A percentile compares a stretch with the other conserved stretches of the same genome.
Conservation (phyloP, 352 stramenopile species). For the Globisporangium iwayamae region DNA sequence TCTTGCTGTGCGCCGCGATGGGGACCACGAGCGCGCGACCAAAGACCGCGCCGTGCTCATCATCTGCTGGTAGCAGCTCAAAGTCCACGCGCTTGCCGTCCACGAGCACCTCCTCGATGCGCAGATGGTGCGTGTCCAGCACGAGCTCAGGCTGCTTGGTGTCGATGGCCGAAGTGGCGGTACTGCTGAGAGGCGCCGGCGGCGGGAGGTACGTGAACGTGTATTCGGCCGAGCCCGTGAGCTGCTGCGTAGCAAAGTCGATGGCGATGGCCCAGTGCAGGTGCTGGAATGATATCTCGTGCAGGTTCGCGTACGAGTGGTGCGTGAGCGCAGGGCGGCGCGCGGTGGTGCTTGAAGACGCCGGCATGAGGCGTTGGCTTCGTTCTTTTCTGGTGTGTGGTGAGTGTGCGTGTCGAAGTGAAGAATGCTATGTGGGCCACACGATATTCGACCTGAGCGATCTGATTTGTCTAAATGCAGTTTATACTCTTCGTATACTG, state of each 20-base stretch:
- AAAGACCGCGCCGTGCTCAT: constrained; percentile 30
- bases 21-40: constrained; percentile 56
- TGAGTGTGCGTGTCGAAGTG: no score
- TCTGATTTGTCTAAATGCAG: no score
- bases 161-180: no score
- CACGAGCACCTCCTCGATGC: constrained; percentile 56
- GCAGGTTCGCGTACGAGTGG: constrained; percentile 87
- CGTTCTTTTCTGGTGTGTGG: no score
- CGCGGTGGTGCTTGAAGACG: neutral
- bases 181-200: neutral
- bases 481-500: no score
- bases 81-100: constrained; percentile 27
- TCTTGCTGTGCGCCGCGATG: constrained; percentile 34
- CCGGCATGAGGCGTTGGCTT: no score
- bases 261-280: constrained; percentile 82
- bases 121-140: constrained; percentile 86
- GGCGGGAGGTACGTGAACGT: constrained; percentile 41
- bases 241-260: constrained; percentile 76
- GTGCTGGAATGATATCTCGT: constrained; percentile 78
- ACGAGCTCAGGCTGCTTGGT: constrained; percentile 32
- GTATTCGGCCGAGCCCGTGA: constrained; percentile 77
- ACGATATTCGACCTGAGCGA: no score
- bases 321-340: constrained; percentile 22
- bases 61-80: neutral
- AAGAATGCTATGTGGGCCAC: no score